Base-by-base conservation (phyloP, 257 asterid genomes). In the Solanum dulcamara region DNA sequence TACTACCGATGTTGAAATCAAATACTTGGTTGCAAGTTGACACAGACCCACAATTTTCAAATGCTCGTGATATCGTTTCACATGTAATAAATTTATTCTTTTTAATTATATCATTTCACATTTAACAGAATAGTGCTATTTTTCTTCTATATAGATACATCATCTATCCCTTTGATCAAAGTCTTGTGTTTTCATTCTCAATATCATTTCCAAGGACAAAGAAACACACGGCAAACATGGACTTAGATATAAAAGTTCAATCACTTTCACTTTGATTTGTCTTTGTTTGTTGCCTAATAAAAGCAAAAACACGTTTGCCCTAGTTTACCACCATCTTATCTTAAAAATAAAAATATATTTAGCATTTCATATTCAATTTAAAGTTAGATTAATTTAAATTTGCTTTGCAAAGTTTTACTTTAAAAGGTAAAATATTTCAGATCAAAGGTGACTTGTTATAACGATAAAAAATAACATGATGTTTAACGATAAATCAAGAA, bases 151-250 rank as follows among this genome's bases (percentile, higher is more conserved):
- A 44, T 18, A 6, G 13, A 32, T 18, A 32, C 14, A 9, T 24
- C 22, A 6, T 11, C n/a, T 3, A 6, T 4, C 35, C 18, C 11
- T 72, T 38, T 38, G 50, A 30, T 74, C 24, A 4, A 40, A 74
- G 59, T 74, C 81, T 22, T 74, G 81, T 40, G 37, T 74, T 74
- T 57, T 42, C 37, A 74, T 74, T 74, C 10, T 10, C 42, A 20
- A 9, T 71, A 74, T 74, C 81, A 42, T 74, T 74, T 74, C n/a
- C 81, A 74, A 74, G 22, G 35, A 74, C 22, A 74, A 40, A 72
- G 10, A 37, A 40, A 38, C 53, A 38, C 20, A 71, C 17, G 20
- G 38, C 22, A 72, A 38, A 46, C 6, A 71, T 72, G 81, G 46
- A 70, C 28, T 70, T 20, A 4, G 28, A 13, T 37, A 22, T 71